A percentile compares a stretch with the other conserved stretches of the same genome.
Evolutionary conservation across 306 rosid species (phyloP).

Genomic region (Potentilla sterilis): DNA sequence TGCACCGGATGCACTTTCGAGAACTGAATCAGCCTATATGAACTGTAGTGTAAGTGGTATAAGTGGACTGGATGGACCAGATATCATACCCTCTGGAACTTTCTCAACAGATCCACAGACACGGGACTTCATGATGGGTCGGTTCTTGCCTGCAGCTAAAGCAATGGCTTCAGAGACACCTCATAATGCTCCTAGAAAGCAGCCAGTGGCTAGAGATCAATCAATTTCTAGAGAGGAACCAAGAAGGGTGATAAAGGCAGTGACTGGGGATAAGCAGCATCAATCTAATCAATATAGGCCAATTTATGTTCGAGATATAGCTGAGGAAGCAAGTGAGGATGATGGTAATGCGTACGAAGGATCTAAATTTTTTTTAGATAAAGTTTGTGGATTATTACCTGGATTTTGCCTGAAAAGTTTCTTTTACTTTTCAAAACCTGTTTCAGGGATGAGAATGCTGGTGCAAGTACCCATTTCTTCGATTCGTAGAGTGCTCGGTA

Average conservation of each 20-base stretch:
- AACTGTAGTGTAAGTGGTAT: slow-evolving; percentile 65
- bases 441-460: slow-evolving; percentile 51
- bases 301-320: slow-evolving; percentile 32
- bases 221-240: slow-evolving; percentile 44
- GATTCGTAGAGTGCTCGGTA: slow-evolving; percentile 37
- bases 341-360: slow-evolving; percentile 41
- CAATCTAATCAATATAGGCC: slow-evolving; percentile 37
- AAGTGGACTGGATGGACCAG: slow-evolving; percentile 66
- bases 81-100: slow-evolving; percentile 36
- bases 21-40: slow-evolving; percentile 69
- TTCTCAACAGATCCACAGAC: slow-evolving; percentile 53
- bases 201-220: slow-evolving; percentile 41
- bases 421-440: slow-evolving; percentile 46
- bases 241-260: slow-evolving; percentile 41
- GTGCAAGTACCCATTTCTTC: slow-evolving; percentile 33
- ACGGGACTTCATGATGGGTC: slow-evolving; percentile 75
- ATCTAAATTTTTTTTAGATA: slow-evolving; percentile 30
- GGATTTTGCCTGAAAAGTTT: slow-evolving; percentile 39
- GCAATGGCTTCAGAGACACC: slow-evolving; percentile 70
- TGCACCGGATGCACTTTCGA: slow-evolving; percentile 69
- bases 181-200: slow-evolving; percentile 49
- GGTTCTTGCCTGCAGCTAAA: slow-evolving; percentile 90
- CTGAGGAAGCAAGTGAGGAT: slow-evolving; percentile 44
- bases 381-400: slow-evolving; percentile 57
- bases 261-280: slow-evolving; percentile 24